Conservation (phyloP, 352 stramenopile species). For the Pythium oligandrum region DNA sequence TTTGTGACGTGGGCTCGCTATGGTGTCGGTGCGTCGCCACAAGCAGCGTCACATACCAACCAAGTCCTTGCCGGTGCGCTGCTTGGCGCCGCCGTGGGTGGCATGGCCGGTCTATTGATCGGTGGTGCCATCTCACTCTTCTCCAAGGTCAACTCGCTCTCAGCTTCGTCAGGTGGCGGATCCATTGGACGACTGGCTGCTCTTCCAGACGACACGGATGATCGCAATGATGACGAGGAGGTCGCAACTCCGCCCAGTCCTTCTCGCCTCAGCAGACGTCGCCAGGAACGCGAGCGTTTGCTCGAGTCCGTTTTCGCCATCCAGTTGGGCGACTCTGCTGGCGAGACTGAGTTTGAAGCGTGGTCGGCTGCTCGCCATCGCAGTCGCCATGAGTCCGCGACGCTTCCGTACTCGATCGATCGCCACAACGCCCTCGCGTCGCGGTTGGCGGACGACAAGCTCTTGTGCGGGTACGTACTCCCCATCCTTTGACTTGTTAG, state of each 20-base stretch:
- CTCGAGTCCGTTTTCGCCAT: conserved; percentile 34
- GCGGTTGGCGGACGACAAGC: conserved; percentile 50
- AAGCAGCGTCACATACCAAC: conserved; percentile 48
- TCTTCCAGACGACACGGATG: neutral
- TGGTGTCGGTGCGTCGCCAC: conserved; percentile 44
- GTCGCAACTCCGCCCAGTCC: neutral
- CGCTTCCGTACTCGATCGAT: conserved; percentile 37
- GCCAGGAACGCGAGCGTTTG: conserved; percentile 28
- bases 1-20: conserved; percentile 77
- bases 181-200: neutral
- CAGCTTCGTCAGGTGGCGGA: conserved; percentile 27
- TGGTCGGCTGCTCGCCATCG: conserved; percentile 16
- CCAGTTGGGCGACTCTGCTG: conserved; percentile 25
- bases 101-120: conserved; percentile 52
- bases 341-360: conserved; percentile 43
- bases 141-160: conserved; percentile 50
- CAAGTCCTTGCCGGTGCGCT: conserved; percentile 59
- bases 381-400: neutral
- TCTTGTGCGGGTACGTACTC: conserved; percentile 46
- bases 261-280: conserved; percentile 1
- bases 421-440: conserved; percentile 45
- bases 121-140: conserved; percentile 59
- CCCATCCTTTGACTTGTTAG: too few species aligned
- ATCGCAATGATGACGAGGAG: conserved; percentile 7
- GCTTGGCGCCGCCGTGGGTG: conserved; percentile 50